Evolutionary conservation across 345 rosid species (phyloP), one percentile per base, ranked within the genome.

Genomic region (Moringa oleifera): DNA sequence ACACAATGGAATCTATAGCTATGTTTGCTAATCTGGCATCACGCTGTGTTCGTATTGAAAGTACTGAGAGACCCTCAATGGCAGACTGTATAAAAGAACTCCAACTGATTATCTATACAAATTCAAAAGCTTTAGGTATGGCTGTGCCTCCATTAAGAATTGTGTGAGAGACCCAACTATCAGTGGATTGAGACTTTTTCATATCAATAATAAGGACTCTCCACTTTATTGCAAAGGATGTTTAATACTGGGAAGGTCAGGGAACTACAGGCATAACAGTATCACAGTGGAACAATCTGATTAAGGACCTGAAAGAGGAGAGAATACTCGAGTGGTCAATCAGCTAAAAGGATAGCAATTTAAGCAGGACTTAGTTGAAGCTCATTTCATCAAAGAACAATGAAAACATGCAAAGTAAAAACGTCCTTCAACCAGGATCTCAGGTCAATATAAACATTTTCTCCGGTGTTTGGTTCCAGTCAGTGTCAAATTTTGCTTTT

Each of bases 11-110:
- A 75, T 85, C 97, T 12, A 57, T 88, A 78, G 80, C 87, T 62
- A 88, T 90, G 94, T 93, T 90, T 71, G 91, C 97, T 55, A 83
- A 90, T 71, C 64, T 93, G 58, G 98, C 97, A 69, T 90, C 97
- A 21, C 82, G 98, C n/a, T 90, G 98, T 50, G 88, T 93, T 57
- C 94, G 92, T 28, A 70, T 72, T 46, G 97, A 88, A 66, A 88
- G 98, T 64, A 75, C 76, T n/a, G 94, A 90, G 72, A 76, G 98
- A 60, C 97, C 98, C 53, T 74, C 86, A 0, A 89, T 93, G 81
- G 72, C 67, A n/a, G 96, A 88, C 68, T 93, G 96, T 67, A 69
- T 86, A 51, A 88, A 83, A 71, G 96, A 93, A 76, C 86, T 93
- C 67, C 96, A 86, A 66, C 75, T 83, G 64, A 85, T 83, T 63